Base-by-base conservation (phyloP, 2,329 filamentous ascomycete species). In the Hypoxylon sp. region DNA sequence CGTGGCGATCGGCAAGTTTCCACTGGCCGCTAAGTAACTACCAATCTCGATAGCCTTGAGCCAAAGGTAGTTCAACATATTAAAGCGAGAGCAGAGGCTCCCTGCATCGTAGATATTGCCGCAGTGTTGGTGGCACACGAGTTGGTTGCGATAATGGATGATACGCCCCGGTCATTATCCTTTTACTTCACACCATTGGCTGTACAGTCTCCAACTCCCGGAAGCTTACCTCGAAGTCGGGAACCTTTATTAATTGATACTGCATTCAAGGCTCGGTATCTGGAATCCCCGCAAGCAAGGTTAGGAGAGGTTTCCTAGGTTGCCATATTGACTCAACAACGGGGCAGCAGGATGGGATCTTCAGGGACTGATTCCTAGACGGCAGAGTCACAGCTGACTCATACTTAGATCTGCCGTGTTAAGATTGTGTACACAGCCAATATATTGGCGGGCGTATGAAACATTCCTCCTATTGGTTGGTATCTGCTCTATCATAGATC, bases 361-460 rank as follows among this genome's bases (percentile, higher is more conserved):
- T 57, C 61, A 64, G 47, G 54, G 39, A 58, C 46, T 35, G 14
- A 9, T 33, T 44, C 42, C 19, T 19, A 31, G 44, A 31, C 19
- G 11, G 24, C 26, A 35, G 39, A 35, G 47, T 19, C 52, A 35
- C 19, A 53, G 53, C 48, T 64, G 54, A 58, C 46, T 37, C 37
- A 26, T 29, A 46, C 35, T 14, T 3, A 50, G 17, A 14, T 11
- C 31, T 11, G 26, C 39, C n/a, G n/a, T 13, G 35, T 24, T 24
- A 52, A 29, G 17, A 58, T 46, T 19, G 13, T 44, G 31, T 33
- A 48, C 19, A n/a, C 26, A 35, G 11, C 33, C 55, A 60, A 65
- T 65, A 65, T 64, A 64, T 64, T 64, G 61, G 22, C 13, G 11
- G 44, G 3, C 24, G 54, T 39, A 50, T 52, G 24, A 39, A 52